Percentiles rank a stretch among this genome's conserved stretches.
Conservation (phyloP, 306 rosid species). For the Argentina anserina region DNA sequence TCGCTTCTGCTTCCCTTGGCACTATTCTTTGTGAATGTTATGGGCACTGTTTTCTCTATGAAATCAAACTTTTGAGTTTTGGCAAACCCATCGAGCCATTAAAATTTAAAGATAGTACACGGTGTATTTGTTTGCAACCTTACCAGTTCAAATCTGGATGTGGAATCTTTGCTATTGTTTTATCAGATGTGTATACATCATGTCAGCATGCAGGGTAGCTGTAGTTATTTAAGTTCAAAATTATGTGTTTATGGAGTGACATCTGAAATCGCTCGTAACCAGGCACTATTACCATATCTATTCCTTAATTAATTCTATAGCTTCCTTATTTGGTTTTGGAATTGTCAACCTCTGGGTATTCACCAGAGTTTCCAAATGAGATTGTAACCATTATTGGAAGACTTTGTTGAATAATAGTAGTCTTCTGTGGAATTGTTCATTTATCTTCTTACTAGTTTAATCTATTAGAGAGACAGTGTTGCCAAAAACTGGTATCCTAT, state of each 20-base stretch:
- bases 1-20: neutral
- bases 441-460: neutral
- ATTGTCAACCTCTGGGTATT: neutral
- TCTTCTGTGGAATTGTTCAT: neutral
- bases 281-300: neutral
- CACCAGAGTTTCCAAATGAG: neutral
- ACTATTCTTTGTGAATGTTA: neutral
- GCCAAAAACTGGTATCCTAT: neutral
- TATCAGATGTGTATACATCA: neutral
- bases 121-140: neutral
- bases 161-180: neutral
- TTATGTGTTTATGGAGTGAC: neutral
- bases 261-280: neutral
- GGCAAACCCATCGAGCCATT: neutral
- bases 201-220: neutral
- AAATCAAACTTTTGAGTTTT: neutral
- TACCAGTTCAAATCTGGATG: slow-evolving; percentile 1
- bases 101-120: neutral
- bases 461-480: neutral
- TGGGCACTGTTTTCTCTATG: neutral
- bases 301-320: neutral
- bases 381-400: slow-evolving; percentile 4
- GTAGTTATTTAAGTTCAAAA: neutral
- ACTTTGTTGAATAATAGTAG: neutral
- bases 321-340: neutral